Evolutionary conservation across 176 grass and related monocot species (phyloP), one percentile per base, ranked within the genome.

Genomic region (Raddia distichophylla): DNA sequence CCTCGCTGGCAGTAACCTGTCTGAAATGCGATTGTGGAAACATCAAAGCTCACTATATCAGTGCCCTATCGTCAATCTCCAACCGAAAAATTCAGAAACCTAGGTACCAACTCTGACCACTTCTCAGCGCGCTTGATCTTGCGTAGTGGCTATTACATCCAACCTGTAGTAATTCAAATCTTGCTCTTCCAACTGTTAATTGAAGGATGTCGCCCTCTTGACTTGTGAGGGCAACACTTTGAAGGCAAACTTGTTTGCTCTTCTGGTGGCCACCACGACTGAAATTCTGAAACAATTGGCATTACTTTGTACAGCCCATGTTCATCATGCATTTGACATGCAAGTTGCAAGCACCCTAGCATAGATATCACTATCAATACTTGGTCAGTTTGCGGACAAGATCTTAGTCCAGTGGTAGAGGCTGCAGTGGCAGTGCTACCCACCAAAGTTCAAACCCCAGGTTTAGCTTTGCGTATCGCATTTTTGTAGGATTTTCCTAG

Each of bases 251-350:
- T 0, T 66, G 5, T 51, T 46, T 10, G 40, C 5, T 42, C 18
- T 60, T 75, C 9, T 44, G 73, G 14, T 19, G 56, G n/a, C 17
- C 73, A 57, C 27, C 16, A 48, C 67, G 4, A 62, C 7, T 33
- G 56, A 64, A 63, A 82, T 20, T 51, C 7, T 33, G 56, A 64
- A 63, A 82, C 40, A 17, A 47, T 33, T 33, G 82, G 11, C 82
- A 48, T 22, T 16, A 67, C 16, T 57, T 46, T 32, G 14, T 22
- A 16, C 3, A 37, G 62, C 33, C 6, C 33, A 8, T 51, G 45
- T 50, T 64, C 14, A 34, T 16, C 44, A 49, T 64, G 43, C 45
- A 16, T 40, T 40, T 5, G 37, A 40, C 37, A 40, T 40, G 37
- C 37, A 40, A 40, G 37, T 40, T 7, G 13, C 75, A 77, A 8